phyloP scores from a whole-genome alignment of 1,139 yeast species.

The Sugiyamaella castrensis region DNA sequence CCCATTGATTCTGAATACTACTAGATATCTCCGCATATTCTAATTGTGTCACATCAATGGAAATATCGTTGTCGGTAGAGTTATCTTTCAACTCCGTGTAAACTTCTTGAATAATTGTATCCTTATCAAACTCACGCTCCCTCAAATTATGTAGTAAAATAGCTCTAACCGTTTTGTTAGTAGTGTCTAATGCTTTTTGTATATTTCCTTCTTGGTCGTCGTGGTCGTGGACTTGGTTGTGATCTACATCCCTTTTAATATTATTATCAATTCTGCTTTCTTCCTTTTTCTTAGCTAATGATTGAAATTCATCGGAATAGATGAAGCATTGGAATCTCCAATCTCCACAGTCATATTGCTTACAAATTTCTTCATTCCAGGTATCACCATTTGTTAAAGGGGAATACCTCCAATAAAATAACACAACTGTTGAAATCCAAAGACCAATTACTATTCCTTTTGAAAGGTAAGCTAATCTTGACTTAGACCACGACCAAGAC shows the following conservation, averaged over 20 bases:
- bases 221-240: not conserved
- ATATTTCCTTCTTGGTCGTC: not conserved
- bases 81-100: slow-evolving; percentile 8
- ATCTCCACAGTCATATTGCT: slow-evolving; percentile 25
- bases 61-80: not conserved
- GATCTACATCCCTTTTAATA: not conserved
- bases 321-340: slow-evolving; percentile 32
- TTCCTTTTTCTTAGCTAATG: not conserved
- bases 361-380: slow-evolving; percentile 26
- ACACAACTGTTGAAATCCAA: slow-evolving; percentile 11
- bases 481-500: not conserved
- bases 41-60: not conserved
- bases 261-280: not conserved
- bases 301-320: slow-evolving; percentile 16
- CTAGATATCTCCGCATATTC: not conserved
- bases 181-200: not conserved
- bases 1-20: slow-evolving; percentile 5
- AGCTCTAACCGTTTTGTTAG: slow-evolving; percentile 1
- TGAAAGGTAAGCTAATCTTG: not conserved
- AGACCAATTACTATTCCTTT: too few relatives aligned
- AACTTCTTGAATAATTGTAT: not conserved
- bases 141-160: slow-evolving; percentile 3
- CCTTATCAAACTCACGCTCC: slow-evolving; percentile 2
- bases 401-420: slow-evolving; percentile 19
- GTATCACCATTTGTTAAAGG: slow-evolving; percentile 27